Base-by-base conservation (phyloP, 768 basidiomycete genomes). In the Favolaschia claudopus region DNA sequence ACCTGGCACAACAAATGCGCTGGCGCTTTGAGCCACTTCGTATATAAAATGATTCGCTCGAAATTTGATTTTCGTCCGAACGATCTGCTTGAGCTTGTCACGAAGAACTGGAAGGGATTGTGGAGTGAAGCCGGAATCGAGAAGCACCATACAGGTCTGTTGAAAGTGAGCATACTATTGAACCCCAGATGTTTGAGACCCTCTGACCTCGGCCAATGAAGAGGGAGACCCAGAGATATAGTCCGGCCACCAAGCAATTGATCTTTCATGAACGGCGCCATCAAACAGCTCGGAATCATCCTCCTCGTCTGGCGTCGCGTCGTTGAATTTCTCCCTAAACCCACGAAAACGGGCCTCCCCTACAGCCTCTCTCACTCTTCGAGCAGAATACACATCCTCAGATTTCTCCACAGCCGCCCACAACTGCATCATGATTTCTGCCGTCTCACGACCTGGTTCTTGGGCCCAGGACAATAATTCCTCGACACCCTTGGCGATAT, bases 1-100 rank as follows among this genome's bases (percentile, higher is more conserved):
- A 79, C 82, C 82, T 47, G 82, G 80, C 3, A 82, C 75, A 22
- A 81, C 72, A 60, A 77, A 79, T 1, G 75, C 81, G 7, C 72
- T 66, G 28, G 75, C 76, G 1, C 79, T 81, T 71, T 76, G 77
- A 0, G 70, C 69, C 0, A 82, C 69, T 1, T 63, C 66, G 14
- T 79, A 69, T 20, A 65, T 68, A 42, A 69, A 77, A 17, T 69
- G 70, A 6, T 62, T 48, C 0, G 67, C 49, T 19, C 68, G 67
- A 3, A 57, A 53, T 22, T 70, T 74, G 12, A 80, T 65, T 3
- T 67, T 69, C 15, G 66, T 73, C 52, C 71, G 71, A 4, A 74
- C 70, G 3, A 79, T 67, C 19, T 72, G 64, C 32, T 69, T 67
- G 19, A 80, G 66, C 65, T 78, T 81, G 7, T 69, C 73, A 25